A percentile compares a stretch with the other conserved stretches of the same genome.
These are phyloP conservation scores for Yamadazyma oceani DNA, from an alignment of 1,139 yeast species.

Conservation along the genomic window DNA sequence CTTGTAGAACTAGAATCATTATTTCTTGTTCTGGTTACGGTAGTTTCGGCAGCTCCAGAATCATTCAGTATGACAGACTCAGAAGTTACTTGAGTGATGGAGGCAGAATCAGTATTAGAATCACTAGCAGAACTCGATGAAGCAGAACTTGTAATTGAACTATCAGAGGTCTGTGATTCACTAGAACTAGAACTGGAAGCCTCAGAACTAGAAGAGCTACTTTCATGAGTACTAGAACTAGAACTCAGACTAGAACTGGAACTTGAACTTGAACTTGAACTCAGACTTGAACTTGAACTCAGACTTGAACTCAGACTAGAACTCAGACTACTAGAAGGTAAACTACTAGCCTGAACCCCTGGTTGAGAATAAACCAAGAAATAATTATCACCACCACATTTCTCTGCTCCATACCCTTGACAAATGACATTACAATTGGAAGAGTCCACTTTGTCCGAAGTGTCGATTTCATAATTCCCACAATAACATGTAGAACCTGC, in stretches of 20 bases:
- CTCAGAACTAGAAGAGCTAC: constrained; percentile 10
- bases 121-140: constrained; percentile 4
- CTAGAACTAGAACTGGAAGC: constrained; percentile 10
- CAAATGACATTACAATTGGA: constrained; percentile 52
- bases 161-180: neutral
- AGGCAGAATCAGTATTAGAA: constrained; percentile 5
- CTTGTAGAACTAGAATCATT: constrained; percentile 12
- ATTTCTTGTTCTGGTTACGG: constrained; percentile 23
- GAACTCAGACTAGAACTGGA: constrained; percentile 6
- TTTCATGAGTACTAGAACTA: constrained; percentile 12
- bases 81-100: constrained; percentile 15
- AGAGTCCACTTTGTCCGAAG: constrained; percentile 27
- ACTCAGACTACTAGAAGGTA: constrained; percentile 15
- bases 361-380: constrained; percentile 47
- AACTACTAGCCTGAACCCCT: constrained; percentile 20
- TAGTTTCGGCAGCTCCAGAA: constrained; percentile 20
- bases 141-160: neutral
- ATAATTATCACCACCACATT: constrained; percentile 62
- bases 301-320: constrained; percentile 15
- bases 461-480: constrained; percentile 46
- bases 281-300: no score
- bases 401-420: constrained; percentile 55
- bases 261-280: constrained; percentile 12
- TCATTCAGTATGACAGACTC: constrained; percentile 26
- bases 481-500: constrained; percentile 62